Percentiles rank a stretch among this genome's conserved stretches.
Evolutionary conservation across 495 filamentous ascomycete genomes (phyloP).

Genomic region (Entonaema liquescens): DNA sequence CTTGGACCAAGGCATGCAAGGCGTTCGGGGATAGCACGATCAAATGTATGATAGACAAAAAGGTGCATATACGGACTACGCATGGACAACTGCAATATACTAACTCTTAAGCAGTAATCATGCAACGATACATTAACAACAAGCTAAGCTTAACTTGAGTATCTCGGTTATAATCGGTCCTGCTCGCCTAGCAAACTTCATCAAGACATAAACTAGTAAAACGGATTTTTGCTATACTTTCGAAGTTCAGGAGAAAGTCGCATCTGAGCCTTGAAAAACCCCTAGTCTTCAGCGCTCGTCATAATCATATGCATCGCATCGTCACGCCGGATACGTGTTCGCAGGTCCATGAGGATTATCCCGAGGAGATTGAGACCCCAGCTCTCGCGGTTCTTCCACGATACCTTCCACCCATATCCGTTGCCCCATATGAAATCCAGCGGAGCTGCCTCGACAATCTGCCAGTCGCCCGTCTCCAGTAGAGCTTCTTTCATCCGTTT

Average conservation of each 20-base stretch:
- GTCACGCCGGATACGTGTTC: background rate
- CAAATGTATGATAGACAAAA: conserved; percentile 48
- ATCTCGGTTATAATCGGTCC: background rate
- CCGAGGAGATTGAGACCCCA: background rate
- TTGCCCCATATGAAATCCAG: background rate
- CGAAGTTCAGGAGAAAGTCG: background rate
- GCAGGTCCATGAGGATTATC: background rate
- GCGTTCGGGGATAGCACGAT: conserved; percentile 41
- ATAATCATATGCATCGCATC: background rate
- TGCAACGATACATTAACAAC: conserved; percentile 23
- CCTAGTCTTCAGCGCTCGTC: background rate
- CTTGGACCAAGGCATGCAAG: conserved; percentile 34
- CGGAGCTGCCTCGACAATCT: background rate
- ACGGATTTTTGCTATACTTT: background rate
- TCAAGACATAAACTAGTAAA: background rate
- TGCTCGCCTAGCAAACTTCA: background rate
- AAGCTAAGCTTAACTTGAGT: conserved; percentile 3
- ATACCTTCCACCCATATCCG: background rate
- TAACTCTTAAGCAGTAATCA: conserved; percentile 13
- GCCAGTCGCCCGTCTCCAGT: background rate
- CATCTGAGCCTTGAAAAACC: background rate
- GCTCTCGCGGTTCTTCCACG: background rate
- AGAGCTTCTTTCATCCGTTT: background rate
- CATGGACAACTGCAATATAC: conserved; percentile 33
- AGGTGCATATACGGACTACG: conserved; percentile 35